Evolutionary conservation across 208 protist species (phyloP), one percentile per base, ranked within the genome.

Genomic region (Crithidia mellificae): DNA sequence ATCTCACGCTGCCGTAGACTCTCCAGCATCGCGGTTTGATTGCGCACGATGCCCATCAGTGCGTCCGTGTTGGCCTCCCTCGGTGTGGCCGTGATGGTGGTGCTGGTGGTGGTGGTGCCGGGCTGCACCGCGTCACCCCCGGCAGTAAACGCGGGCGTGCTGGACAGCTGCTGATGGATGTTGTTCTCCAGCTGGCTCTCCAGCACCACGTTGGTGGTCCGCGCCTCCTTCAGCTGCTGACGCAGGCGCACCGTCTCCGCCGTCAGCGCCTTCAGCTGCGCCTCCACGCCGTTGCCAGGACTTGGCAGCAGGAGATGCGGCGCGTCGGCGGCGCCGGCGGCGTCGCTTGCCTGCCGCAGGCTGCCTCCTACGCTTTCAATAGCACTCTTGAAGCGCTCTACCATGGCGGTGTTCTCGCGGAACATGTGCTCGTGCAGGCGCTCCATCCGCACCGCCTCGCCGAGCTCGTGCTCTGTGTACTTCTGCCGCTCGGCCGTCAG

Each of bases 381-480:
- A 2, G 86, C 87, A 51, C 78, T 85, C 43, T 84, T 80, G 54
- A 94, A 94, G 22, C 88, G 82, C 47, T 92, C 87, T 29, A 93
- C 80, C 86, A 94, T 91, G 7, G 81, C 77, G 17, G 72, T 87
- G 72, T 96, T 93, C 53, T 96, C 91, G 14, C 79, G 76, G 55
- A 92, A 92, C 78, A 96, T 82, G 19, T 84, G 74, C 41, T 93
- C 88, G 70, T 96, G 91, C 27, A 96, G 56, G 8, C 70, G 72
- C 66, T 96, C 91, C 83, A 96, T 86, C 6, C 91, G 82, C 53
- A 77, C 73, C 17, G 91, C 83, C 72, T 96, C 91, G 55, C 81
- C 81, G 1, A 91, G 63, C 68, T 92, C 82, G 49, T 85, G 77
- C 73, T 91, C 86, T 24, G 84, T 59, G 68, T 80, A 76, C 68